phyloP scores from a whole-genome alignment of 176 grass and related monocot species.

The Oryza meyeriana region DNA sequence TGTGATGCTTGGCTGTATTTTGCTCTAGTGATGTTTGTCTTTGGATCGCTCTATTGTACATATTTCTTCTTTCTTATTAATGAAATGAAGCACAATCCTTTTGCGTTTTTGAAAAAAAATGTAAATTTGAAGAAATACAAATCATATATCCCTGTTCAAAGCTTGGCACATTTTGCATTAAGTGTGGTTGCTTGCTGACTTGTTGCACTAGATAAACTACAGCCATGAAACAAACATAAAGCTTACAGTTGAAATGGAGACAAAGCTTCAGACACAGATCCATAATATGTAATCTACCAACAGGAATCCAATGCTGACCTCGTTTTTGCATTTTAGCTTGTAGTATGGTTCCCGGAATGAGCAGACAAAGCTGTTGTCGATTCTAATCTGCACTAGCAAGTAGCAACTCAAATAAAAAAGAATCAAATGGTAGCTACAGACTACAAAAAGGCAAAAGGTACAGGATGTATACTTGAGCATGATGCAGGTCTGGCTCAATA shows the following conservation, averaged over 20 bases:
- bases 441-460: conserved; percentile 16
- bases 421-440: conserved; percentile 30
- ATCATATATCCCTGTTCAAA: background rate
- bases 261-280: background rate
- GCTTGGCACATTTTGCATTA: background rate
- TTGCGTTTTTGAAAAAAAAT: too few species aligned
- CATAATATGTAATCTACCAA: conserved; percentile 22
- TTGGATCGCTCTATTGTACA: too few species aligned
- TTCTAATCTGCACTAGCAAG: conserved; percentile 75
- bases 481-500: conserved; percentile 97
- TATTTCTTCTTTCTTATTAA: too few species aligned
- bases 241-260: background rate
- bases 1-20: too few species aligned
- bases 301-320: conserved; percentile 58
- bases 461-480: conserved; percentile 72
- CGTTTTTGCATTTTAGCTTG: conserved; percentile 98
- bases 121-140: background rate
- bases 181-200: background rate
- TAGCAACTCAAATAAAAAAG: conserved; percentile 41
- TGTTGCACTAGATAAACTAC: background rate
- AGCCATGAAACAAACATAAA: conserved; percentile 4
- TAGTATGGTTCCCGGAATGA: conserved; percentile 98
- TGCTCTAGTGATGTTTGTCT: too few species aligned
- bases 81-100: too few species aligned
- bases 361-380: conserved; percentile 96